These are phyloP conservation scores for Dendrobium catenatum DNA, from an alignment of 106 monocot species.

Conservation along the genomic window DNA sequence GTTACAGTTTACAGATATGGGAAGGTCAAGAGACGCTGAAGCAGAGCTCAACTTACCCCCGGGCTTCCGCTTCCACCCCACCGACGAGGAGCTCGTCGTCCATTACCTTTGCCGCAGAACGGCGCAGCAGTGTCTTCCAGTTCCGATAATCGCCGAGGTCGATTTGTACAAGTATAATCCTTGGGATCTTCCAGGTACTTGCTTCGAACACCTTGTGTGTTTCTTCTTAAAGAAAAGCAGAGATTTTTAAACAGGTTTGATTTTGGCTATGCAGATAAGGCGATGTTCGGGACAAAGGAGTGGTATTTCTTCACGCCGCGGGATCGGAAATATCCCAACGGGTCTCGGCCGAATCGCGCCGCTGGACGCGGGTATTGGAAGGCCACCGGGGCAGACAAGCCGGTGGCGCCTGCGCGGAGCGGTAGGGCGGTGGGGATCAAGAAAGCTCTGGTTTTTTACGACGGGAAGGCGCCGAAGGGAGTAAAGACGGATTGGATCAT, in stretches of 20 bases:
- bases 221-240: too few relatives aligned
- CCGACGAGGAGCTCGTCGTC: constrained; percentile 59
- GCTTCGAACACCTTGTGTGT: not conserved
- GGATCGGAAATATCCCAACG: constrained; percentile 36
- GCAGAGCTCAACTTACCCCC: constrained; percentile 54
- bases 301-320: constrained; percentile 62
- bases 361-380: constrained; percentile 44
- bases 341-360: constrained; percentile 47
- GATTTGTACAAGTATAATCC: constrained; percentile 56
- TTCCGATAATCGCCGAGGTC: constrained; percentile 55
- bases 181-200: constrained; percentile 50
- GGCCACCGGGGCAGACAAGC: constrained; percentile 64
- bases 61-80: constrained; percentile 68
- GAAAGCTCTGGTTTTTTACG: constrained; percentile 61
- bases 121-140: constrained; percentile 21
- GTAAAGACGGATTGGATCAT: constrained; percentile 82
- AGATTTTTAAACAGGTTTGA: not conserved
- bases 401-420: constrained; percentile 23
- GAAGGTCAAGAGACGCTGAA: constrained; percentile 33
- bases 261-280: constrained; percentile 27
- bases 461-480: constrained; percentile 54
- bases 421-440: constrained; percentile 30
- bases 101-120: constrained; percentile 43
- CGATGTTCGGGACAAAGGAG: constrained; percentile 45
- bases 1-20: not conserved